Base-by-base conservation (phyloP, 2,329 filamentous ascomycete species). In the Didymella arachidicola region DNA sequence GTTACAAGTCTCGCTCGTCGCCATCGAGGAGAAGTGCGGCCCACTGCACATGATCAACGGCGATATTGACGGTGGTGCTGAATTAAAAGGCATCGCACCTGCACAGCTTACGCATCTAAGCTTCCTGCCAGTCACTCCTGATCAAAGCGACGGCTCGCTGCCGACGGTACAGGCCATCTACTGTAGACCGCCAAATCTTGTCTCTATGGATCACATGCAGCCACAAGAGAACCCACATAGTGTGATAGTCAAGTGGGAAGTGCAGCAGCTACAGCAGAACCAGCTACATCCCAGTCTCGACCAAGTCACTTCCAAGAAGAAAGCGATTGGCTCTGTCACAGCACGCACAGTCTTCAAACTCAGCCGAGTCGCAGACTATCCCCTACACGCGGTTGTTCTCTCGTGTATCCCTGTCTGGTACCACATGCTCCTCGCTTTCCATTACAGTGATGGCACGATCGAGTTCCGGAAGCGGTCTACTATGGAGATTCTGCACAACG, bases 211-310 rank as follows among this genome's bases (percentile, higher is more conserved):
- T 51, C 78, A 78, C 52, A 82, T 83, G 29, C 82, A 88, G 29
- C 87, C 85, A 52, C 83, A 84, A 41, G 86, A 88, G 63, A 86
- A 88, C 30, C 80, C 86, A 0, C 87, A 90, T 66, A 96, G 89
- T 65, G 85, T 93, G 39, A 82, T 98, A 61, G 88, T 92, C 62
- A 86, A 90, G 61, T 98, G 94, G 94, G 89, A 95, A 66, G 74
- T 94, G 10, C 82, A 84, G 30, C 87, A 90, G 30, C 83, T 86
- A 46, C 78, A 84, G n/a, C 86, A 89, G 62, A 82, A 69, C 29
- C 67, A 79, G 10, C 79, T 96, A 7, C 90, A 95, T 71, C 79
- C 88, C 2, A 89, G 89, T 12, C 94, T 96, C 72, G 89, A 92
- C 64, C 89, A 93, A 66, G 82, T 95, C 26, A 86, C 87, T 7